These are phyloP conservation scores for Falciphora oryzae DNA, from an alignment of 2,329 filamentous ascomycete species.

Conservation along the genomic window DNA sequence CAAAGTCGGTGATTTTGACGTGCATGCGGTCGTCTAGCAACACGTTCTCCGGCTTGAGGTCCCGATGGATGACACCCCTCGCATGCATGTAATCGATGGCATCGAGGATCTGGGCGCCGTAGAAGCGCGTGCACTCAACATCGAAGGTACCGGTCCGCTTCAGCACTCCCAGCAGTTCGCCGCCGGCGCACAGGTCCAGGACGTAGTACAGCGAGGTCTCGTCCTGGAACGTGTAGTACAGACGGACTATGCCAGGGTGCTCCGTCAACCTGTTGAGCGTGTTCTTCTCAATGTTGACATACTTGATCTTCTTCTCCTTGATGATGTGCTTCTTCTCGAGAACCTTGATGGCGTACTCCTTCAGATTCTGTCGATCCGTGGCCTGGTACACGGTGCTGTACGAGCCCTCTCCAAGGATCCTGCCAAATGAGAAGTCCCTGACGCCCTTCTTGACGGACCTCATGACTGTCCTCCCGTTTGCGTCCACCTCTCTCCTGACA, in stretches of 20 bases:
- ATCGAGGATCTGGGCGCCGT: slow-evolving; percentile 92
- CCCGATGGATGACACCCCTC: slow-evolving; percentile 90
- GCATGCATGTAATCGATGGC: slow-evolving; percentile 98
- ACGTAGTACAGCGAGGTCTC: slow-evolving; percentile 96
- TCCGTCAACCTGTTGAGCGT: slow-evolving; percentile 93
- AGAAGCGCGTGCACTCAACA: slow-evolving; percentile 89
- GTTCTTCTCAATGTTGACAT: slow-evolving; percentile 99
- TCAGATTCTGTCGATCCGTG: slow-evolving; percentile 86
- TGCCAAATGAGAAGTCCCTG: slow-evolving; percentile 90
- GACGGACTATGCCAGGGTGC: slow-evolving; percentile 89
- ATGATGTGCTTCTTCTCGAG: slow-evolving; percentile 98
- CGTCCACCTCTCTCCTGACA: slow-evolving; percentile 76
- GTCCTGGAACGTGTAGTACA: slow-evolving; percentile 99
- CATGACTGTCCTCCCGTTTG: slow-evolving; percentile 73
- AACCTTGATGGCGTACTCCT: slow-evolving; percentile 97
- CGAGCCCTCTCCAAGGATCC: slow-evolving; percentile 87
- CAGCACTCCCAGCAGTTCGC: slow-evolving; percentile 84
- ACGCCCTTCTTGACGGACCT: slow-evolving; percentile 94
- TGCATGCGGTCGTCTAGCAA: slow-evolving; percentile 94
- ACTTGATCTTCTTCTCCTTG: slow-evolving; percentile 99
- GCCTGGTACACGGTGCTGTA: slow-evolving; percentile 95
- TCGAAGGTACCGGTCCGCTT: slow-evolving; percentile 96
- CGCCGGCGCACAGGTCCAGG: slow-evolving; percentile 84
- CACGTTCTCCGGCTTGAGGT: slow-evolving; percentile 96
- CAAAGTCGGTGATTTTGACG: slow-evolving; percentile 98